Percentiles rank a stretch among this genome's conserved stretches.
Evolutionary conservation across 2,329 filamentous ascomycete genomes (phyloP).

Genomic region (Talaromyces sp.): DNA sequence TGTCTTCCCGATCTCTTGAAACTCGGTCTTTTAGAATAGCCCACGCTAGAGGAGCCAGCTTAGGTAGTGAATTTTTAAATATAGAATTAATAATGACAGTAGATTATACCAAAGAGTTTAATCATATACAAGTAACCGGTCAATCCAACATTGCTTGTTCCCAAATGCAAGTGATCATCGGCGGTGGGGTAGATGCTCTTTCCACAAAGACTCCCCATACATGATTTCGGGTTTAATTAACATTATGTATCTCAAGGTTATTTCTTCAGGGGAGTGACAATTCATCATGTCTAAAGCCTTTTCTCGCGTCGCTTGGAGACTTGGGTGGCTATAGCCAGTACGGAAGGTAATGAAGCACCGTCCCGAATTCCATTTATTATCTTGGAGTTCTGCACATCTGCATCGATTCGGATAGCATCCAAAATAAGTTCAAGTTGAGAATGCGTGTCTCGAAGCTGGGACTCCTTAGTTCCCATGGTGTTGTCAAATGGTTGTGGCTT

Average conservation of each 20-base stretch:
- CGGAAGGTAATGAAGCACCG: background rate
- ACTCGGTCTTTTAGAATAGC: background rate
- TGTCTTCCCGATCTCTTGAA: background rate
- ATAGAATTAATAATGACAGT: background rate
- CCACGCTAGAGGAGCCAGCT: background rate
- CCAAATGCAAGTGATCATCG: background rate
- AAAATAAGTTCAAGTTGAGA: background rate
- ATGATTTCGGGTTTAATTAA: background rate
- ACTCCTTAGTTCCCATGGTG: background rate
- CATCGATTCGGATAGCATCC: background rate
- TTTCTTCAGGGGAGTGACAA: background rate
- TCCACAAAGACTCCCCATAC: background rate
- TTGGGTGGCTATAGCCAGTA: background rate
- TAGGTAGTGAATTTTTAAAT: background rate
- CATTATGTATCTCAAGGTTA: background rate
- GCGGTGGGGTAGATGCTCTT: background rate
- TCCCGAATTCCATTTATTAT: background rate
- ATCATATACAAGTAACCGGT: background rate
- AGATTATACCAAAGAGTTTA: too few species aligned
- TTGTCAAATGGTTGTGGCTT: background rate
- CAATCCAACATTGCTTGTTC: background rate
- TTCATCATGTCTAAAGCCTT: background rate
- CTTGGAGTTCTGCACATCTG: background rate
- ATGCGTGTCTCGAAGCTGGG: background rate
- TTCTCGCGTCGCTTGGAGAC: background rate